Base-by-base conservation (phyloP, 2,329 filamentous ascomycete genomes). In the Fusarium concolor region DNA sequence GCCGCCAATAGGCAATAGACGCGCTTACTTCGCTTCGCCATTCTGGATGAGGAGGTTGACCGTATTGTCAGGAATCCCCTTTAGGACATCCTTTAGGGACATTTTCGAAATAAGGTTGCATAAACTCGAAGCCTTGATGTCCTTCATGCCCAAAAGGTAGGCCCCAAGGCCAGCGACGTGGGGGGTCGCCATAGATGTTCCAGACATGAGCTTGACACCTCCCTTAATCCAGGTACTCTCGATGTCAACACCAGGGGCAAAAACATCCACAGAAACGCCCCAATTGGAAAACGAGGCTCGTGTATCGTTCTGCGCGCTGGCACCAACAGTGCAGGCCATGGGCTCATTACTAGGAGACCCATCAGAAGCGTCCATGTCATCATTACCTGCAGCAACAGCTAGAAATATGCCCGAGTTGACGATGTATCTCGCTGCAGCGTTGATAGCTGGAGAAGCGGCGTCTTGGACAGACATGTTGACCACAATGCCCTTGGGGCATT, bases 371-470 rank as follows among this genome's bases (percentile, higher is more conserved):
- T 43, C 33, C 3, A 11, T 28, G 11, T 41, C 53, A 0, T 44
- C 53, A 15, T 65, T 65, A 1, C 59, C 37, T 26, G 52, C 53
- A 10, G 42, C 59, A 4, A 10, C 41, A 35, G 37, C 37, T 1
- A 62, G 45, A 10, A 64, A 64, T n/a, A 24, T 58, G 5, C 42
- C 59, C 2, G 18, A 39, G 1, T 49, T 29, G 1, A 65, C 60
- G 2, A 60, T 44, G 9, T 20, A 55, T 10, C 22, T 12, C 10
- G 59, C 52, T 7, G 41, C 41, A 22, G 45, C 20, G 1, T 58
- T 52, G 4, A 65, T 51, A 2, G 29, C 22, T 2, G 33, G 22
- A 1, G 46, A 46, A 4, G 31, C 26, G 1, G 15, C n/a, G n/a
- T 35, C 22, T 3, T 35, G 24, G 2, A 59, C 24, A 2, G 42